Percentiles rank a stretch among this genome's conserved stretches.
These are phyloP conservation scores for Acacia melanoxylon DNA, from an alignment of 306 rosid genomes.

Conservation along the genomic window DNA sequence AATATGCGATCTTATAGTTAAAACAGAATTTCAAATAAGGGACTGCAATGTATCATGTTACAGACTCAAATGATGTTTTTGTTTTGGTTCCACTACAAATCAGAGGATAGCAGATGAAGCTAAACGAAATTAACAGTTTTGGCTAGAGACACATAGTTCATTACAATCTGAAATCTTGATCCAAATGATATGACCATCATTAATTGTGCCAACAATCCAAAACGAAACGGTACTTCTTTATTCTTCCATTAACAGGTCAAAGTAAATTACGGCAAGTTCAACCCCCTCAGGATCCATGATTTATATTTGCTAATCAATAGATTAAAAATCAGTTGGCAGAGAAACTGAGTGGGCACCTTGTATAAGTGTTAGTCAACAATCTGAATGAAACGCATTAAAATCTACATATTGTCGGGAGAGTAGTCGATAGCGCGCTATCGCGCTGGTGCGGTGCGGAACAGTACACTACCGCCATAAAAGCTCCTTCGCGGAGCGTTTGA, in stretches of 20 bases:
- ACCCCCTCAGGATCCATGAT: not conserved
- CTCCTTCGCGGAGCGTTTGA: no score
- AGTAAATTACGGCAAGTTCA: not conserved
- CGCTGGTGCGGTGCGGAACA: no score
- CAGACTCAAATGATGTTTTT: constrained; percentile 1
- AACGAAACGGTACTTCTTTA: not conserved
- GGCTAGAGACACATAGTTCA: not conserved
- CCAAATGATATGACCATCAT: not conserved
- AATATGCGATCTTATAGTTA: not conserved
- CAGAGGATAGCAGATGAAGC: not conserved
- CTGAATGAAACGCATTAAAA: constrained; percentile 15
- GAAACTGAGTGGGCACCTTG: not conserved
- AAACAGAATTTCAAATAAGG: not conserved
- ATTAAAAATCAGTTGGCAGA: not conserved
- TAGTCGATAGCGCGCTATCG: no score
- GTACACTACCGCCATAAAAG: no score
- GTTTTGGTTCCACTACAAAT: not conserved
- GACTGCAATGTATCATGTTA: not conserved
- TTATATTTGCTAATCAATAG: not conserved
- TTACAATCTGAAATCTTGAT: not conserved
- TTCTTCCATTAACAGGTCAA: constrained; percentile 10
- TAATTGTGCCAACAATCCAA: not conserved
- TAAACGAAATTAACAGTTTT: not conserved
- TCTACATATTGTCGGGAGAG: not conserved
- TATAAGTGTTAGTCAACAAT: not conserved